These are phyloP conservation scores for Tolypocladium tropicale DNA, from an alignment of 2,329 filamentous ascomycete species.

Conservation along the genomic window DNA sequence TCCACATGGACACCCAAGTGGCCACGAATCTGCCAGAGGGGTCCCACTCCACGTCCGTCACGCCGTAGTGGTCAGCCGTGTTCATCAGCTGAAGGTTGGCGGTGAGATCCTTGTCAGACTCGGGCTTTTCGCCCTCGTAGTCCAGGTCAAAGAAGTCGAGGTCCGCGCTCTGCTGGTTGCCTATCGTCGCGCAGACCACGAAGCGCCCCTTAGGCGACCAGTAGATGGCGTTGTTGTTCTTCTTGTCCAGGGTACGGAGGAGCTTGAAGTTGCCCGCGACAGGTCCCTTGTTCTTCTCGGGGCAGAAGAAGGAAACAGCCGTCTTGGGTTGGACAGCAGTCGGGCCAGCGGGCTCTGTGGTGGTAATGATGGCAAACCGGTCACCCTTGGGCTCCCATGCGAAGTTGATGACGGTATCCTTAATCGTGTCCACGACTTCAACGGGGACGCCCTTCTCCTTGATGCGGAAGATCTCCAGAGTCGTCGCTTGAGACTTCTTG, in stretches of 20 bases:
- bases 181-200: conserved; percentile 85
- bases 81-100: conserved; percentile 95
- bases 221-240: conserved; percentile 99
- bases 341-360: conserved; percentile 67
- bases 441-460: conserved; percentile 96
- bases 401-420: conserved; percentile 99
- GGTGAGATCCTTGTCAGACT: conserved; percentile 85
- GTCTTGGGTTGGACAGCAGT: conserved; percentile 89
- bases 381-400: conserved; percentile 98
- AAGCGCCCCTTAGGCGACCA: conserved; percentile 96
- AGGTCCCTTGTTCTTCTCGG: conserved; percentile 81
- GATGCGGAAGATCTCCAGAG: conserved; percentile 95
- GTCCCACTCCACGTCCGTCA: conserved; percentile 98
- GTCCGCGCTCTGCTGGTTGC: conserved; percentile 87
- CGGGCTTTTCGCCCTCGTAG: conserved; percentile 93
- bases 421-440: conserved; percentile 94
- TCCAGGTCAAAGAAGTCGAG: conserved; percentile 97
- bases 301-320: conserved; percentile 89
- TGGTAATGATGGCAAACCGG: conserved; percentile 94
- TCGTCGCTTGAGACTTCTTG: conserved; percentile 95
- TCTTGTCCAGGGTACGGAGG: conserved; percentile 91
- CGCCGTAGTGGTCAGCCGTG: conserved; percentile 88
- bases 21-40: conserved; percentile 91
- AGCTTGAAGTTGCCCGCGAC: conserved; percentile 90
- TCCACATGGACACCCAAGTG: conserved; percentile 90